Evolutionary conservation across 176 grass and related monocot genomes (phyloP).

Genomic region (Eragrostis nindensis): DNA sequence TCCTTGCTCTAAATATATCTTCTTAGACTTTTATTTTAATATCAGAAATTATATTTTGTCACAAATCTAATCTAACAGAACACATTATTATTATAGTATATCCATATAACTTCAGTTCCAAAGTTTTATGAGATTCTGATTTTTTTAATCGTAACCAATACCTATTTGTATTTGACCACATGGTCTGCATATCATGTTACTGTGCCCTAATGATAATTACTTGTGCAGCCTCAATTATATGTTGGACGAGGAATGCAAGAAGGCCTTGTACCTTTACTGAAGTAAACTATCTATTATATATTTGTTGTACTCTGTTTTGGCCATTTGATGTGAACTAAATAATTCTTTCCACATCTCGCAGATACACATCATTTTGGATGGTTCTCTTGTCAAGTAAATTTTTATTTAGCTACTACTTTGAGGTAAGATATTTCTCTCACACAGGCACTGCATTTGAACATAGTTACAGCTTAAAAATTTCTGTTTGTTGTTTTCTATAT

Average conservation of each 20-base stretch:
- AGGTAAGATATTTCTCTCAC: slow-evolving; percentile 54
- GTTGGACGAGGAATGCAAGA: slow-evolving; percentile 94
- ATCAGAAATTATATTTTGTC: slow-evolving; percentile 19
- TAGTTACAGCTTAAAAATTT: neutral
- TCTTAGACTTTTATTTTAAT: slow-evolving; percentile 21
- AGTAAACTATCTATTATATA: slow-evolving; percentile 61
- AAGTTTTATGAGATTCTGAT: neutral
- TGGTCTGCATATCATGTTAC: slow-evolving; percentile 17
- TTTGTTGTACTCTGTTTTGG: neutral
- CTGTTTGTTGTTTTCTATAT: neutral
- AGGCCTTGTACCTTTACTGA: slow-evolving; percentile 80
- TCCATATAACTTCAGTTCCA: neutral
- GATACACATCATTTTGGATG: slow-evolving; percentile 86
- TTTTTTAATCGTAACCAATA: neutral
- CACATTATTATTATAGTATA: slow-evolving; percentile 8
- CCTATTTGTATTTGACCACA: neutral
- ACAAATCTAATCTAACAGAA: slow-evolving; percentile 12
- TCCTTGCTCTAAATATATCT: neutral
- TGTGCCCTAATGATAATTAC: slow-evolving; percentile 35
- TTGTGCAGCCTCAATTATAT: slow-evolving; percentile 72
- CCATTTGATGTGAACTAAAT: slow-evolving; percentile 48
- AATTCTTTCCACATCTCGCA: slow-evolving; percentile 46
- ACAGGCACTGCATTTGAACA: neutral
- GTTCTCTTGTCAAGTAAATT: slow-evolving; percentile 92
- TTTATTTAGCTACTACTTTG: slow-evolving; percentile 95